These are phyloP conservation scores for Diaporthe caulivora DNA, from an alignment of 2,329 filamentous ascomycete genomes.

Conservation along the genomic window DNA sequence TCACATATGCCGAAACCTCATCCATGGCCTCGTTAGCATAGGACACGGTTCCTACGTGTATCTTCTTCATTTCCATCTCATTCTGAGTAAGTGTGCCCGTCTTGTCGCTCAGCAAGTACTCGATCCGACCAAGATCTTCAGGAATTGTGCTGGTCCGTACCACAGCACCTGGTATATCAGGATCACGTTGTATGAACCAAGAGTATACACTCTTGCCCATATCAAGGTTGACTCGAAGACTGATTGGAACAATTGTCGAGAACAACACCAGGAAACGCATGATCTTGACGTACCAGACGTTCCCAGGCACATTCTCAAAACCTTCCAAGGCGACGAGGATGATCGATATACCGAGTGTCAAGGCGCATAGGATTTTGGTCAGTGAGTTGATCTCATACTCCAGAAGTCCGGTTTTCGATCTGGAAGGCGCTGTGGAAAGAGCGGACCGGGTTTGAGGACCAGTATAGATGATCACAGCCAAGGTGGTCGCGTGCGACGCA, in stretches of 20 bases:
- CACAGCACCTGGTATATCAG: constrained; percentile 90
- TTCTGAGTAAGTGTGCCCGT: constrained; percentile 98
- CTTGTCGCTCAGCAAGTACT: constrained; percentile 97
- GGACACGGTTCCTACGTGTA: constrained; percentile 97
- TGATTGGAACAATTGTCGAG: constrained; percentile 99
- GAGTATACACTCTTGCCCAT: constrained; percentile 98
- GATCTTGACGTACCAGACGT: constrained; percentile 94
- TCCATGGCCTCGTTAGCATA: constrained; percentile 99
- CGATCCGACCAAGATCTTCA: constrained; percentile 93
- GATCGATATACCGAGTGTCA: constrained; percentile 88
- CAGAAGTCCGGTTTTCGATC: constrained; percentile 92
- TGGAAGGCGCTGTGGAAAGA: constrained; percentile 89
- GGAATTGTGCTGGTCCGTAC: constrained; percentile 98
- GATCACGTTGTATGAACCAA: constrained; percentile 92
- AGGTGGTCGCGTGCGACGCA: constrained; percentile 88
- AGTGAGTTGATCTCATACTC: constrained; percentile 98
- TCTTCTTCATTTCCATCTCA: constrained; percentile 99
- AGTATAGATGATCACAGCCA: constrained; percentile 94
- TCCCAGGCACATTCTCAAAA: constrained; percentile 75
- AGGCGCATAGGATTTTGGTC: constrained; percentile 92
- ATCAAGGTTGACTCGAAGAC: constrained; percentile 94
- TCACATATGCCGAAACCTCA: constrained; percentile 88
- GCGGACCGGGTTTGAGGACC: constrained; percentile 94
- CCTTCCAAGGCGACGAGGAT: constrained; percentile 89
- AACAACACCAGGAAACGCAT: constrained; percentile 98